Conservation (phyloP, 2,329 filamentous ascomycete species). For the Monilinia laxa region DNA sequence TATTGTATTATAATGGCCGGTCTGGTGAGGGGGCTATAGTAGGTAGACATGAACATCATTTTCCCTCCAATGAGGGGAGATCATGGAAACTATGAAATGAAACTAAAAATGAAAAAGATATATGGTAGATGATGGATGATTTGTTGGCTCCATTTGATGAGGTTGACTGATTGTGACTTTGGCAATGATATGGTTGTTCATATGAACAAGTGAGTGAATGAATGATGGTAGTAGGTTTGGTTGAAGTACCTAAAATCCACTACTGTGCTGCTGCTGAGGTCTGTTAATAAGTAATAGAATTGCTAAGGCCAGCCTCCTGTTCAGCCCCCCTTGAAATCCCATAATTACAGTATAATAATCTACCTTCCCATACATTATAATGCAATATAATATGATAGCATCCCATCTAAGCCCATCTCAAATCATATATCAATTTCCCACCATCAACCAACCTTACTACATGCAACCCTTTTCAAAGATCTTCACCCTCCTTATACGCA, state of each 20-base stretch:
- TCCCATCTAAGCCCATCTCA: not conserved
- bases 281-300: not conserved
- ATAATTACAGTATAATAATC: not conserved
- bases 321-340: not conserved
- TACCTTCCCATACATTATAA: not conserved
- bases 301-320: not conserved
- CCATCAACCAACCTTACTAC: not conserved
- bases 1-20: conserved; percentile 39
- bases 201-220: too few species aligned
- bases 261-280: not conserved
- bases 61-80: conserved; percentile 15
- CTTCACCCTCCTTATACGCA: not conserved
- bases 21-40: conserved; percentile 8
- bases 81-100: conserved; percentile 22
- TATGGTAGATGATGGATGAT: conserved; percentile 27
- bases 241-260: not conserved
- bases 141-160: conserved; percentile 12
- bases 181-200: not conserved
- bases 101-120: conserved; percentile 35
- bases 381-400: not conserved
- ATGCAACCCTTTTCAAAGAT: not conserved
- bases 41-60: conserved; percentile 29
- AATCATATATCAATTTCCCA: not conserved
- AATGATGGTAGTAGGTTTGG: not conserved
- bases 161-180: not conserved